Evolutionary conservation across 345 rosid species (phyloP).

Genomic region (Adansonia digitata): DNA sequence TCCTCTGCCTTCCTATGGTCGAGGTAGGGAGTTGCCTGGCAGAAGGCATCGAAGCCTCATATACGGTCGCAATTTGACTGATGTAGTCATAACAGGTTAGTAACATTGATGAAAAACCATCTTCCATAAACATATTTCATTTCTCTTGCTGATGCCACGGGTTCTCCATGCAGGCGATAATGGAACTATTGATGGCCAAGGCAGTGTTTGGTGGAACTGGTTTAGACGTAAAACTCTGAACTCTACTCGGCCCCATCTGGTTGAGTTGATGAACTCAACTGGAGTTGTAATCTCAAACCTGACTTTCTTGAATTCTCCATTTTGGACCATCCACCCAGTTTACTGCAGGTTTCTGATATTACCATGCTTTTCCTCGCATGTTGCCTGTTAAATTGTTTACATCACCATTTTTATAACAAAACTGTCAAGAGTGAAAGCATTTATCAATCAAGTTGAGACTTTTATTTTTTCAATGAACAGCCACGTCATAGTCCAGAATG

Average conservation of each 20-base stretch:
- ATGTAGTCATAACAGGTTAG: slow-evolving; percentile 88
- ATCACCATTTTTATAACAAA: slow-evolving; percentile 11
- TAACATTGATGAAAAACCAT: slow-evolving; percentile 7
- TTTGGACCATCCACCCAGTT: slow-evolving; percentile 97
- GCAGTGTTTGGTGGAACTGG: slow-evolving; percentile 88
- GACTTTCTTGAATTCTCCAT: slow-evolving; percentile 87
- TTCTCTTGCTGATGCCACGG: slow-evolving; percentile 13
- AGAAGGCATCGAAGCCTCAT: slow-evolving; percentile 86
- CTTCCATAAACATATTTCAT: slow-evolving; percentile 4
- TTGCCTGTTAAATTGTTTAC: slow-evolving; percentile 16
- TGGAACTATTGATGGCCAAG: slow-evolving; percentile 96
- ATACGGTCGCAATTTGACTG: slow-evolving; percentile 82
- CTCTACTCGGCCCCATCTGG: slow-evolving; percentile 91
- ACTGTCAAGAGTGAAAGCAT: slow-evolving; percentile 35
- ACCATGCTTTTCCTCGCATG: slow-evolving; percentile 12
- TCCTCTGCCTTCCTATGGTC: slow-evolving; percentile 94
- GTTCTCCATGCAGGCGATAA: slow-evolving; percentile 60
- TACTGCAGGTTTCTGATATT: slow-evolving; percentile 77
- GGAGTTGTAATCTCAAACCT: slow-evolving; percentile 76
- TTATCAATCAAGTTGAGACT: slow-evolving; percentile 34
- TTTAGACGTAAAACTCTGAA: slow-evolving; percentile 59
- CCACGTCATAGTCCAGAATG: slow-evolving; percentile 72
- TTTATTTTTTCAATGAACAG: slow-evolving; percentile 55
- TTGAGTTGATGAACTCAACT: slow-evolving; percentile 87
- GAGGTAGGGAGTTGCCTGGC: slow-evolving; percentile 92